phyloP scores from a whole-genome alignment of 1,284 basidiomycete genomes.

The Tilletia indica region DNA sequence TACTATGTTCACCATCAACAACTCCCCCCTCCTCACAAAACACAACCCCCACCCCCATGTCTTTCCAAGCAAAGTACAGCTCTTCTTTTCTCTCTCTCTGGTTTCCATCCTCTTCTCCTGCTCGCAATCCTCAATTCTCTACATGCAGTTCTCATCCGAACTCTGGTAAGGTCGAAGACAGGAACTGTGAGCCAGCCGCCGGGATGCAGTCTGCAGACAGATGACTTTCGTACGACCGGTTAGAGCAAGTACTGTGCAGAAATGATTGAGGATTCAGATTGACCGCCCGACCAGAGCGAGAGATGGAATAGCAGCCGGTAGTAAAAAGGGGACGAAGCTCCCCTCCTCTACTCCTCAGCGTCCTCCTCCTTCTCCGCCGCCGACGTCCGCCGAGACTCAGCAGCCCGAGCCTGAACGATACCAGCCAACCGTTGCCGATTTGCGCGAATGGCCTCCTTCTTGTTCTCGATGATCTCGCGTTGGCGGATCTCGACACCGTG shows the following conservation, averaged over 20 bases:
- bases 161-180: too few relatives aligned
- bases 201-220: too few relatives aligned
- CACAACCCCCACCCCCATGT: conserved; percentile 1
- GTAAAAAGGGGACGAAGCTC: too few relatives aligned
- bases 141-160: too few relatives aligned
- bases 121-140: background rate
- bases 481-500: conserved; percentile 51
- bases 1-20: background rate
- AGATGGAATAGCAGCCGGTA: too few relatives aligned
- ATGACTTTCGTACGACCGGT: too few relatives aligned
- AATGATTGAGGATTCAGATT: too few relatives aligned
- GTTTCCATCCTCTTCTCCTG: conserved; percentile 14
- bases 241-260: too few relatives aligned
- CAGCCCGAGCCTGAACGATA: background rate
- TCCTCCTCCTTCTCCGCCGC: background rate
- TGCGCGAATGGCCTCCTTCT: conserved; percentile 51
- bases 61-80: background rate
- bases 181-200: too few relatives aligned
- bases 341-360: background rate
- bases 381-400: background rate
- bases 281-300: background rate
- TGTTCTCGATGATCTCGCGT: conserved; percentile 37
- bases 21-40: background rate
- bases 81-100: background rate
- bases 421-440: conserved; percentile 29